Evolutionary conservation across 202 grass and related monocot species (phyloP), one percentile per base, ranked within the genome.

Genomic region (Tripidium arundinaceum): DNA sequence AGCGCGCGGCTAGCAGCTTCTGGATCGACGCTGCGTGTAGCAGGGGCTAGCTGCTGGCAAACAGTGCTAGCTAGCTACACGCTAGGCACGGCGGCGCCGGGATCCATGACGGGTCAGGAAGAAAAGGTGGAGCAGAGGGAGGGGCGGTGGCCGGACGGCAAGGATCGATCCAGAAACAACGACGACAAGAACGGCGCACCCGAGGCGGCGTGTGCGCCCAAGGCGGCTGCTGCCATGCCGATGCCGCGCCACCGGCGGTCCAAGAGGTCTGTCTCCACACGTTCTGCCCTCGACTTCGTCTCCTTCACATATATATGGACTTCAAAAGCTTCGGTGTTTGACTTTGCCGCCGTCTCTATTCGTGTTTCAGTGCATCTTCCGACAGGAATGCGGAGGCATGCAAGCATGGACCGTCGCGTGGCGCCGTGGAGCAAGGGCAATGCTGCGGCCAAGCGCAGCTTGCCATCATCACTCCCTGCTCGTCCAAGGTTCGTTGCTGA

Each of bases 231-330:
- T 31, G 68, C 31, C 21, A 4, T 49, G n/a, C 38, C 71, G 7
- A n/a, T 67, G 70, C 86, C 79, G 74, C 85, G 67, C 27, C 89
- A 91, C 74, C 72, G 82, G 68, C 89, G 89, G 57, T 88, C 89
- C 50, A 87, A 85, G 78, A 91, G 89, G 89, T 87, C 62, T 22
- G 71, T 66, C 61, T 26, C 19, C 45, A 4, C 49, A 8, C 47
- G 1, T 5, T 33, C 27, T 0, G 7, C 3, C 22, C 8, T 38
- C 31, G 3, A 7, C 8, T 34, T 24, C 4, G 0, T 54, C 63
- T 62, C 25, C 34, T 45, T 41, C 12, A 26, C 54, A 55, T 19
- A 57, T 50, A 60, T 11, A 49, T 46, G 64, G 6, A 10, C 16
- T 41, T 61, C 26, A 15, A n/a, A 63, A 65, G 29, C 10, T 46